These are phyloP conservation scores for Irpex lacteus DNA, from an alignment of 1,284 basidiomycete genomes.

Conservation along the genomic window DNA sequence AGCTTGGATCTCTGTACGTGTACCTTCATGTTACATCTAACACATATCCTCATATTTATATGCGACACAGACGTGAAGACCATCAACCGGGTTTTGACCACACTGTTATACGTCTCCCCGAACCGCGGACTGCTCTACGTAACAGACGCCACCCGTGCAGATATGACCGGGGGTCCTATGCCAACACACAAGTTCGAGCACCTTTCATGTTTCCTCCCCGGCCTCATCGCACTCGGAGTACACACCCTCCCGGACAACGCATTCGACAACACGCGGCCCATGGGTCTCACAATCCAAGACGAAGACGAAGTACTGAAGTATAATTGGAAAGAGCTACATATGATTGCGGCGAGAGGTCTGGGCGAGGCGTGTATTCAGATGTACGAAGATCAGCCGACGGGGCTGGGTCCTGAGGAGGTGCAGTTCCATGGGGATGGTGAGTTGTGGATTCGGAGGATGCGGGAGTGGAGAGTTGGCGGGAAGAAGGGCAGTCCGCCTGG, in stretches of 20 bases:
- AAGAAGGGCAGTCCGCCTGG: slow-evolving; percentile 48
- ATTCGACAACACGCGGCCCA: not conserved
- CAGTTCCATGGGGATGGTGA: slow-evolving; percentile 17
- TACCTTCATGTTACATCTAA: not conserved
- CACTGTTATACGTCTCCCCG: slow-evolving; percentile 66
- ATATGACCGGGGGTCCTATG: slow-evolving; percentile 16
- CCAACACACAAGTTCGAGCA: slow-evolving; percentile 64
- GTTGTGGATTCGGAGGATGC: slow-evolving; percentile 52
- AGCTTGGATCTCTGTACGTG: slow-evolving; percentile 64
- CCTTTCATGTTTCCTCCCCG: slow-evolving; percentile 74
- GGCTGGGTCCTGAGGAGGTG: slow-evolving; percentile 60
- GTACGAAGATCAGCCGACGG: slow-evolving; percentile 61
- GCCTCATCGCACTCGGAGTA: slow-evolving; percentile 67
- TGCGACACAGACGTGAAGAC: slow-evolving; percentile 52
- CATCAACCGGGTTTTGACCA: slow-evolving; percentile 58
- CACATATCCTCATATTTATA: not conserved
- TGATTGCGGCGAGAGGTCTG: slow-evolving; percentile 65
- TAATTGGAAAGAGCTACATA: slow-evolving; percentile 50
- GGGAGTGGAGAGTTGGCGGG: slow-evolving; percentile 44
- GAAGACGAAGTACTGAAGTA: slow-evolving; percentile 27
- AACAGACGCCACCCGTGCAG: slow-evolving; percentile 44
- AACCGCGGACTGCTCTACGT: slow-evolving; percentile 68
- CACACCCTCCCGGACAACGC: slow-evolving; percentile 55
- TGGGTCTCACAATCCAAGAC: slow-evolving; percentile 28
- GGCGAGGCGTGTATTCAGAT: slow-evolving; percentile 62